Evolutionary conservation across 345 rosid species (phyloP), one percentile per base, ranked within the genome.

Genomic region (Alliaria petiolata): DNA sequence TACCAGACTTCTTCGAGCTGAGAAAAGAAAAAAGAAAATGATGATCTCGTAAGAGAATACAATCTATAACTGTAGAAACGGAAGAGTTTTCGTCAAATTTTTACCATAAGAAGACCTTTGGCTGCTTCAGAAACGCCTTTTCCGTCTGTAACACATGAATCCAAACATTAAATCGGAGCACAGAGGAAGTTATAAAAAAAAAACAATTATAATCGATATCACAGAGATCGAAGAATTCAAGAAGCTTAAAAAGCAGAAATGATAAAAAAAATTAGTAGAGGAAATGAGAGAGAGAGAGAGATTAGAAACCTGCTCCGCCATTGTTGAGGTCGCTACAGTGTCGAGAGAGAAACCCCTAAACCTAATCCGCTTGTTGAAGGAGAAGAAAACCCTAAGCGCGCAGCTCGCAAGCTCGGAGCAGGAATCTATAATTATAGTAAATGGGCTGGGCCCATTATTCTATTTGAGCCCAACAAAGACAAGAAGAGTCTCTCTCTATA

Each of bases 1-100:
- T 83, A 19, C 81, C 85, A 55, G 85, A 40, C 57, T 84, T 84
- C 82, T 81, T 84, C 38, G 85, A 80, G 73, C 87, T 83, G 42
- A 40, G 20, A 5, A 36, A 39, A 49, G 0, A n/a, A 38, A n/a
- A n/a, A n/a, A n/a, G n/a, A n/a, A 3, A 40, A 39, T 11, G 3
- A 33, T 12, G 22, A 8, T 55, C 10, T 28, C 2, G 0, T 15
- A 9, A 65, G 49, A 52, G 17, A 66, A 25, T 8, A 38, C 8
- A 52, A 30, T 38, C 17, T 59, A 39, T 46, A 62, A 44, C 5
- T 11, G 14, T n/a, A 30, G 14, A 31, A 31, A 7, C 5, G 14
- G 47, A 50, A 16, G 14, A 14, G 19, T n/a, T 50, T 22, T 0
- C 0, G 17, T 36, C 13, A 6, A 8, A 14, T 0, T 9, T 7